These are phyloP conservation scores for Besnoitia besnoiti DNA, from an alignment of 169 alveolate species.

Conservation along the genomic window DNA sequence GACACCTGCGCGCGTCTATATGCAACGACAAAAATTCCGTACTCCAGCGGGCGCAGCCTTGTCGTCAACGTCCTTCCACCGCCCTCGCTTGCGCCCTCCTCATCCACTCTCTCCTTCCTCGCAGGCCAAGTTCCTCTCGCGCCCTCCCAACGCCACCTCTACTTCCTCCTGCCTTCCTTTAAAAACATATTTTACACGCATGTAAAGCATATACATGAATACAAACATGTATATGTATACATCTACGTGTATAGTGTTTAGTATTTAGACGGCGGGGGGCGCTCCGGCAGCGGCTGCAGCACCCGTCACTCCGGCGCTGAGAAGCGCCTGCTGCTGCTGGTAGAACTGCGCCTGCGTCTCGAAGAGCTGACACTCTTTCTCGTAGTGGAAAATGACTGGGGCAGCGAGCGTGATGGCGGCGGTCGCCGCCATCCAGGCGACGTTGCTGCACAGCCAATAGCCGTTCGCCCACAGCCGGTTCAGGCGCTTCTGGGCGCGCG, in stretches of 20 bases:
- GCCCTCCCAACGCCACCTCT: too few species aligned
- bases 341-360: conserved; percentile 76
- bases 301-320: conserved; percentile 31
- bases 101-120: too few species aligned
- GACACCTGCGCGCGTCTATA: too few species aligned
- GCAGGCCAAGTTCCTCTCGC: too few species aligned
- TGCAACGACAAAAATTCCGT: too few species aligned
- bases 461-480: conserved; percentile 24
- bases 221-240: neutral
- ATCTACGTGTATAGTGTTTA: too few species aligned
- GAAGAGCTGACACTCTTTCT: conserved; percentile 77
- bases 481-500: conserved; percentile 39
- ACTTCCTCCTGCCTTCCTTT: too few species aligned
- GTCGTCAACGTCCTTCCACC: too few species aligned
- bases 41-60: too few species aligned
- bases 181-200: too few species aligned
- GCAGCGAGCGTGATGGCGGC: conserved; percentile 70
- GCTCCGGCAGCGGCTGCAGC: conserved; percentile 56
- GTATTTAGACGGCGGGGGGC: too few species aligned
- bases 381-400: conserved; percentile 76
- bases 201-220: neutral
- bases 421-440: conserved; percentile 72
- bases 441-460: conserved; percentile 55
- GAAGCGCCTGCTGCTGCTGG: conserved; percentile 66
- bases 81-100: too few species aligned